Conservation (phyloP, 352 stramenopile species). For the Phytophthora capsici region DNA sequence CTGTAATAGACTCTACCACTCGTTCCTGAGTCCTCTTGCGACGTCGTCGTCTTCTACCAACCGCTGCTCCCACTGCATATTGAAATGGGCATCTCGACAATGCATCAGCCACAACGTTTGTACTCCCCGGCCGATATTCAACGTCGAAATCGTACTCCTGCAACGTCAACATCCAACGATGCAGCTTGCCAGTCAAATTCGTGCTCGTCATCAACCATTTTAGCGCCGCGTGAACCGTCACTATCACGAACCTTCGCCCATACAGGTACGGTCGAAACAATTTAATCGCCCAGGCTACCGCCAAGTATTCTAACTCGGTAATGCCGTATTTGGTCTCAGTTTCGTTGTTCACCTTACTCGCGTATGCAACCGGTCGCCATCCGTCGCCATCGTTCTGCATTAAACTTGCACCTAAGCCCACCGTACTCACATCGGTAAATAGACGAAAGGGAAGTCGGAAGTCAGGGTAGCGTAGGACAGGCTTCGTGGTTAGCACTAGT, state of each 20-base stretch:
- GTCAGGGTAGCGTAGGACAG: not conserved
- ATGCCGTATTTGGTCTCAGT: not conserved
- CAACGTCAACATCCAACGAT: no score
- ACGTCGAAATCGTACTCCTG: no score
- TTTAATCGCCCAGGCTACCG: not conserved
- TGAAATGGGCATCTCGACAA: not conserved
- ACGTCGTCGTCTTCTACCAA: not conserved
- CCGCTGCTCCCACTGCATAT: not conserved
- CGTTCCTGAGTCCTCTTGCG: not conserved
- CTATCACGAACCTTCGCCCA: not conserved
- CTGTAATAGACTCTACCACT: not conserved
- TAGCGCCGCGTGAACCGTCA: not conserved
- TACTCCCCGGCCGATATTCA: not conserved
- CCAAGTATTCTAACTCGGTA: not conserved
- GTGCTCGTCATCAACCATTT: not conserved
- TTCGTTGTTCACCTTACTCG: not conserved
- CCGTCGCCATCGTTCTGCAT: conserved; percentile 4
- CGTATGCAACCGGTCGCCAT: not conserved
- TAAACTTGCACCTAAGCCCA: not conserved
- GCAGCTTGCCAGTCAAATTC: no score
- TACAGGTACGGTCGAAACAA: not conserved
- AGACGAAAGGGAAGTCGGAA: conserved; percentile 1
- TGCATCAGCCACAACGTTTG: not conserved
- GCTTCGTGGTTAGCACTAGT: not conserved
- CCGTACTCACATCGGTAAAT: not conserved